These are phyloP conservation scores for Cyamopsis tetragonoloba DNA, from an alignment of 306 rosid species.

Conservation along the genomic window DNA sequence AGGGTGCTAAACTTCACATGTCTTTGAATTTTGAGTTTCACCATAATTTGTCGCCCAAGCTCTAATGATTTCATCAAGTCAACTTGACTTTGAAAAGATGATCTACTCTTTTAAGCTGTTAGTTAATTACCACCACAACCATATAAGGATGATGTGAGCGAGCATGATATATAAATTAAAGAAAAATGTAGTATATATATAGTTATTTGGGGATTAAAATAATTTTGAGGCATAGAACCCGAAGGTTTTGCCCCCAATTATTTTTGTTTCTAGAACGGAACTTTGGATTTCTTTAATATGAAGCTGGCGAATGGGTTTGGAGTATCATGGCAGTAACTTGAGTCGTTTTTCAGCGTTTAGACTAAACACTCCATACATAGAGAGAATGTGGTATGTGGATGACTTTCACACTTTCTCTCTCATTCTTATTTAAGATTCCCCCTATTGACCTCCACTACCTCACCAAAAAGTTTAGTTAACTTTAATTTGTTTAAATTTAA, in stretches of 20 bases:
- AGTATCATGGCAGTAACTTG: neutral
- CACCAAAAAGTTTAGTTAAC: too few relatives aligned
- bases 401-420: neutral
- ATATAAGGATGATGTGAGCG: too few relatives aligned
- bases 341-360: neutral
- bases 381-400: neutral
- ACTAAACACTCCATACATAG: neutral
- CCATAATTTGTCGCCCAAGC: too few relatives aligned
- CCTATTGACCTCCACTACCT: neutral
- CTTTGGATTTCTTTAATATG: neutral
- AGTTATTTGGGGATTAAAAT: neutral
- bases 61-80: too few relatives aligned
- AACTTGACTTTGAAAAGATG: too few relatives aligned
- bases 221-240: neutral
- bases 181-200: neutral
- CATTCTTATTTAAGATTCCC: slow-evolving; percentile 7
- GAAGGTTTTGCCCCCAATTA: neutral
- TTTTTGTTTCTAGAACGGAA: neutral
- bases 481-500: too few relatives aligned
- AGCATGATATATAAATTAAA: too few relatives aligned
- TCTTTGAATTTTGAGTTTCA: too few relatives aligned
- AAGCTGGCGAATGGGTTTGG: slow-evolving; percentile 13
- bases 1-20: too few relatives aligned
- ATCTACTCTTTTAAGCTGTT: too few relatives aligned
- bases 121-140: too few relatives aligned